phyloP scores from a whole-genome alignment of 768 basidiomycete genomes.

The Serendipita indica region DNA sequence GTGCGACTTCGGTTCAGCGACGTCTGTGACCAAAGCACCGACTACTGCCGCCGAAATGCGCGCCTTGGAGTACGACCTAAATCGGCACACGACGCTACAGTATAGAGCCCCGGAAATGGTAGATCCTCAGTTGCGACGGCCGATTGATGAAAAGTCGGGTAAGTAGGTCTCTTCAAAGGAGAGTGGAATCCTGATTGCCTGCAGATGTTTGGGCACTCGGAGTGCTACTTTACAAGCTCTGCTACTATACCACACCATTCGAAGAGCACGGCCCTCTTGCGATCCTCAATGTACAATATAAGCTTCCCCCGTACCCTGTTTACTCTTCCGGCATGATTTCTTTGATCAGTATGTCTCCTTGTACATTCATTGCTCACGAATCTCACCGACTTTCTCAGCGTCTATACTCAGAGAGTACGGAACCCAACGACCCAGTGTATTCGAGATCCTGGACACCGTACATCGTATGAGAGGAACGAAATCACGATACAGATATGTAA shows the following conservation, averaged over 20 bases:
- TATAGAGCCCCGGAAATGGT: slow-evolving; percentile 99
- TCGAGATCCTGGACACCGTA: slow-evolving; percentile 69
- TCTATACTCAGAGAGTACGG: slow-evolving; percentile 92
- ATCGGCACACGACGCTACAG: slow-evolving; percentile 89
- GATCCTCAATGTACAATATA: slow-evolving; percentile 92
- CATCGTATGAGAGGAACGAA: slow-evolving; percentile 80
- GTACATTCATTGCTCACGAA: background rate
- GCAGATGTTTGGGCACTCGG: slow-evolving; percentile 93
- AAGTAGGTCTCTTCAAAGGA: background rate
- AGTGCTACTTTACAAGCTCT: slow-evolving; percentile 92
- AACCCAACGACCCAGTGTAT: slow-evolving; percentile 68
- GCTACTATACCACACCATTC: slow-evolving; percentile 98
- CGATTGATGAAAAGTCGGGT: slow-evolving; percentile 75
- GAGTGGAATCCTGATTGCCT: background rate
- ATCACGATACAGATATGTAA: slow-evolving; percentile 57
- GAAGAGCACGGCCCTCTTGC: slow-evolving; percentile 95
- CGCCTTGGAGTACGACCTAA: slow-evolving; percentile 77
- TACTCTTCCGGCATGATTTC: slow-evolving; percentile 74
- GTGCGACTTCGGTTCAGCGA: slow-evolving; percentile 95
- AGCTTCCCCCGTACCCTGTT: slow-evolving; percentile 73
- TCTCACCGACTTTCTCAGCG: slow-evolving; percentile 28
- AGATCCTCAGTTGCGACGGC: slow-evolving; percentile 67
- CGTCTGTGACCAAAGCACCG: slow-evolving; percentile 60
- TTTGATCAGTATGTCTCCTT: slow-evolving; percentile 56
- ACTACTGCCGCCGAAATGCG: slow-evolving; percentile 71